A percentile compares a stretch with the other conserved stretches of the same genome.
phyloP scores from a whole-genome alignment of 2,329 filamentous ascomycete species.

The Alternaria sp. region DNA sequence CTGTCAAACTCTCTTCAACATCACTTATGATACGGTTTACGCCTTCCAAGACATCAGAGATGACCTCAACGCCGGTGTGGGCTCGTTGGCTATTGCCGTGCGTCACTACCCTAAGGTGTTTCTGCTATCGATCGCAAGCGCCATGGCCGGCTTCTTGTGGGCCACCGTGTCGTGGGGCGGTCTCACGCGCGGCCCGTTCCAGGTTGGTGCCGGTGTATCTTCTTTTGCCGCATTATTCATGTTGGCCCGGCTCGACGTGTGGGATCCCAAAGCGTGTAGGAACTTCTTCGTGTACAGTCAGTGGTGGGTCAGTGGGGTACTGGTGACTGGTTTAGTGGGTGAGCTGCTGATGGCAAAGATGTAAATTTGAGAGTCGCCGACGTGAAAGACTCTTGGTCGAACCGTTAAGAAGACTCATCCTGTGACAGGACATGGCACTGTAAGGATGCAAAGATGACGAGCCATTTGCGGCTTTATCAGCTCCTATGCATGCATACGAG shows the following conservation, averaged over 20 bases:
- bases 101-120: slow-evolving; percentile 5
- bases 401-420: neutral
- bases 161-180: slow-evolving; percentile 7
- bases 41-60: slow-evolving; percentile 49
- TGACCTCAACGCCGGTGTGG: slow-evolving; percentile 48
- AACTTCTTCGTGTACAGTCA: slow-evolving; percentile 10
- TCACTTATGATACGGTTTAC: slow-evolving; percentile 49
- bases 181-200: neutral
- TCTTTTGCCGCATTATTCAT: slow-evolving; percentile 4
- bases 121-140: slow-evolving; percentile 8
- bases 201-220: slow-evolving; percentile 1
- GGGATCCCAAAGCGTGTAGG: slow-evolving; percentile 1
- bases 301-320: slow-evolving; percentile 12
- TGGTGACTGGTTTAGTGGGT: slow-evolving; percentile 5
- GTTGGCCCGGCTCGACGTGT: slow-evolving; percentile 3
- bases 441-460: neutral
- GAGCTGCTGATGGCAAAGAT: slow-evolving; percentile 6
- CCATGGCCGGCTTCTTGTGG: slow-evolving; percentile 12
- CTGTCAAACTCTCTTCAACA: slow-evolving; percentile 8
- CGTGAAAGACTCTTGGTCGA: neutral
- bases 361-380: neutral
- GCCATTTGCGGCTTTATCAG: neutral
- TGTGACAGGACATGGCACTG: neutral
- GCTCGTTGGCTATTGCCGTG: slow-evolving; percentile 26
- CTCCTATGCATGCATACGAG: neutral